phyloP scores from a whole-genome alignment of 2,329 filamentous ascomycete genomes.

The Aphanoascus verrucosus region DNA sequence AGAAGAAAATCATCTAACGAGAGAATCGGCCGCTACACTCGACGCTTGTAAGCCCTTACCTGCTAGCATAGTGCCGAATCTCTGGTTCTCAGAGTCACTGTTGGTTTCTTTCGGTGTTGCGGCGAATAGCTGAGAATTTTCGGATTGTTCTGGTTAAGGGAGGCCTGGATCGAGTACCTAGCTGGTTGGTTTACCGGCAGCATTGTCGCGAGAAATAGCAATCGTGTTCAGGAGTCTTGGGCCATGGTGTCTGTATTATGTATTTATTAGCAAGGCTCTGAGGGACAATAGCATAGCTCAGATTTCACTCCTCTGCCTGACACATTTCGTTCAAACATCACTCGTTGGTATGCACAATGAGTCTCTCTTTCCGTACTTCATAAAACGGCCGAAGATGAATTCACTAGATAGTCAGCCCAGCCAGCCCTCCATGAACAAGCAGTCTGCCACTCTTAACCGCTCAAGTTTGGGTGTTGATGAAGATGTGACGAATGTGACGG shows the following conservation, averaged over 20 bases:
- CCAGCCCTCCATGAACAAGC: too few relatives aligned
- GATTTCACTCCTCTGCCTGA: neutral
- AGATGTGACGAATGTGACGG: neutral
- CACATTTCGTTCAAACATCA: neutral
- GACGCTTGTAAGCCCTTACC: neutral
- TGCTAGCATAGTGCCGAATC: neutral
- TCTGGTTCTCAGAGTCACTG: too few relatives aligned
- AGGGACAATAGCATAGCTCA: neutral
- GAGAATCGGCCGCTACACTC: neutral
- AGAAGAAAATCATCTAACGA: neutral
- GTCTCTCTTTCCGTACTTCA: too few relatives aligned
- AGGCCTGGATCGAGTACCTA: too few relatives aligned
- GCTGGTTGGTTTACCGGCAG: neutral
- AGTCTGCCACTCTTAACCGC: neutral
- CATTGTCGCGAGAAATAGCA: neutral
- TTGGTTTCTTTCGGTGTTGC: too few relatives aligned
- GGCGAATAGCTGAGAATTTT: too few relatives aligned
- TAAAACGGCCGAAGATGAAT: too few relatives aligned
- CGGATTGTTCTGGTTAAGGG: too few relatives aligned
- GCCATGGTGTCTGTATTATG: neutral
- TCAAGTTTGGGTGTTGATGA: neutral
- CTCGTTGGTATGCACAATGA: too few relatives aligned
- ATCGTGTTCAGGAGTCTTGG: too few relatives aligned
- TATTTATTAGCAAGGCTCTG: neutral
- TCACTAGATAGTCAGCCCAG: too few relatives aligned